A percentile compares a stretch with the other conserved stretches of the same genome.
Conservation (phyloP, 202 grass and related monocot genomes). For the Bolboschoenoplectus hybrid region DNA sequence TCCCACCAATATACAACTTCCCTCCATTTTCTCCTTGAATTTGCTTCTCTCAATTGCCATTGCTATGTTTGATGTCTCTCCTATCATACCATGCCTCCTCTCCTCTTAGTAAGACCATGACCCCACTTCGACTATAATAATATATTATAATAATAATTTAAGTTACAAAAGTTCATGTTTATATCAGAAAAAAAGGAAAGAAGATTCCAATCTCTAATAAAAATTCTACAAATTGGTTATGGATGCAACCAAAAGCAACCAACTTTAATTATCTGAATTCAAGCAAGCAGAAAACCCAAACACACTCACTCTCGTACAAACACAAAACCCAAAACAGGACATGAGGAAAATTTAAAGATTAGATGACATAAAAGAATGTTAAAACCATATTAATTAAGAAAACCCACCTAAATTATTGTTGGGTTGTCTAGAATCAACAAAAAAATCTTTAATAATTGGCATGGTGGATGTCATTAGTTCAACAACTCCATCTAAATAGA, state of each 20-base stretch:
- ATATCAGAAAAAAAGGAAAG: conserved; percentile 32
- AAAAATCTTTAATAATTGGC: conserved; percentile 46
- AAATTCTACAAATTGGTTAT: conserved; percentile 31
- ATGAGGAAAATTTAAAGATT: conserved; percentile 37
- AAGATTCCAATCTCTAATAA: conserved; percentile 42
- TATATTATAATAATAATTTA: conserved; percentile 31
- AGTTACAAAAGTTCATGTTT: conserved; percentile 28
- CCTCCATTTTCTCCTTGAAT: conserved; percentile 37
- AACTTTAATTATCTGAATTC: conserved; percentile 35
- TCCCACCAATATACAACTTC: conserved; percentile 76
- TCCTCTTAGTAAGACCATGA: background rate
- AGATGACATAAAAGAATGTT: conserved; percentile 12
- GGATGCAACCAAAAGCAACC: conserved; percentile 31
- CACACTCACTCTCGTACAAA: conserved; percentile 42
- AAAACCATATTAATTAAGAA: conserved; percentile 30
- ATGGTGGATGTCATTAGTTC: conserved; percentile 56
- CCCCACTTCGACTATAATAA: background rate
- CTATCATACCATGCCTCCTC: background rate
- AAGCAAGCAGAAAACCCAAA: conserved; percentile 41
- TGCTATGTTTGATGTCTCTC: conserved; percentile 4
- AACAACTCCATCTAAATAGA: conserved; percentile 68
- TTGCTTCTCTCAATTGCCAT: conserved; percentile 25
- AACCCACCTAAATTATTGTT: conserved; percentile 94
- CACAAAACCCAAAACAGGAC: conserved; percentile 51
- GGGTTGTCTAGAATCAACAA: conserved; percentile 57